Base-by-base conservation (phyloP, 2,329 filamentous ascomycete genomes). In the Verticillium tricorpus region DNA sequence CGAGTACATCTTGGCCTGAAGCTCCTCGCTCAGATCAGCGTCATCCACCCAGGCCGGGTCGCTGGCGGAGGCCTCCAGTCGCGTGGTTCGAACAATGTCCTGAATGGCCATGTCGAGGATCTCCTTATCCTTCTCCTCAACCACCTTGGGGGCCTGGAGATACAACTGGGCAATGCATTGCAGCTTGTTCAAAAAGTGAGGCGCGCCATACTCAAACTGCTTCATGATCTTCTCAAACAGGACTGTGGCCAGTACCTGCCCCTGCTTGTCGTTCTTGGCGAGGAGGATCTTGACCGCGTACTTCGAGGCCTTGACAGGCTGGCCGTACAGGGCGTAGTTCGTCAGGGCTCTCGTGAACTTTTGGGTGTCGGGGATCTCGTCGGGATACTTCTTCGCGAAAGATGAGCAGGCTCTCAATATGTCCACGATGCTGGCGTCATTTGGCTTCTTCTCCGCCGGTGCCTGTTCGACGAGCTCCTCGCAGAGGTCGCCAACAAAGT, bases 341-440 rank as follows among this genome's bases (percentile, higher is more conserved):
- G 89, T 87, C 73, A 99, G 83, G 1, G 92, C 89, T 69, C 95
- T 88, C 35, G 87, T 82, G 69, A 98, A 94, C 67, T 90, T 91
- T 61, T 89, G 87, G 64, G 96, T 91, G 63, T 87, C 85, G 1
- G 91, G 91, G 60, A 99, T 85, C 63, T 98, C 93, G 12, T 88
- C 83, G 0, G 94, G 89, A 67, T 96, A 94, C 68, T 89, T 93
- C 70, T 89, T 89, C 1, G 93, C 91, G 73, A 97, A 99, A 2
- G 91, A 92, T 11, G 94, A 91, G 72, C 95, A 97, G 2, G 96
- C 94, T 73, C 96, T 97, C 62, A 99, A 81, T 2, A 94, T 94
- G 69, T 97, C 92, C 14, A 95, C 91, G n/a, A 91, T 89, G 3
- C 85, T 83, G 1, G 86, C 75, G 60, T 94, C 90, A 64, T 93